Percentiles rank a stretch among this genome's conserved stretches.
Evolutionary conservation across 2,329 filamentous ascomycete species (phyloP).

Genomic region (Ilyonectria mors-panacis): DNA sequence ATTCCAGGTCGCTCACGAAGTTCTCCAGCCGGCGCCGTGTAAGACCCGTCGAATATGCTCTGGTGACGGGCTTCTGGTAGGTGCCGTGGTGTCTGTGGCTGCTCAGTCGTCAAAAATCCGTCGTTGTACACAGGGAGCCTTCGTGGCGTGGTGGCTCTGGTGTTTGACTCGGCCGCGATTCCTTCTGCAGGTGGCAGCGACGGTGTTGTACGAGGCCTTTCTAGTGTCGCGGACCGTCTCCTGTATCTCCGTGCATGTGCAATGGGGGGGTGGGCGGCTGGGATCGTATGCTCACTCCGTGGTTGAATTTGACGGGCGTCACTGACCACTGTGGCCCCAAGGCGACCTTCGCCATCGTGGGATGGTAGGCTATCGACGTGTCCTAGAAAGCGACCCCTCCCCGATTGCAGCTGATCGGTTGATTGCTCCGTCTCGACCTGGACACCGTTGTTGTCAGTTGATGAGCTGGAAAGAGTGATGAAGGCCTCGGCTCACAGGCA

Average conservation of each 20-base stretch:
- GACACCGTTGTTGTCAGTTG: neutral
- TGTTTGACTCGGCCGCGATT: neutral
- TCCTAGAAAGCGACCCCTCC: neutral
- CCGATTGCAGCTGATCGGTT: neutral
- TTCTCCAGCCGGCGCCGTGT: constrained; percentile 38
- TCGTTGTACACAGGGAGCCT: constrained; percentile 44
- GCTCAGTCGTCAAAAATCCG: constrained; percentile 28
- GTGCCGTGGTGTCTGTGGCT: constrained; percentile 44
- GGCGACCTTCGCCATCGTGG: neutral
- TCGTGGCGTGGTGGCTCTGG: constrained; percentile 1
- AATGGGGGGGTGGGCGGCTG: neutral
- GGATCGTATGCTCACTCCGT: neutral
- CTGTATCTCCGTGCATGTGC: neutral
- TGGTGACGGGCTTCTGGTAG: constrained; percentile 45
- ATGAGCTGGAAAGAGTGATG: neutral
- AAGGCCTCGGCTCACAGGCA: neutral
- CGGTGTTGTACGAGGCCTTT: neutral
- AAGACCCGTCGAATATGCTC: constrained; percentile 41
- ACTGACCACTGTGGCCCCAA: no score
- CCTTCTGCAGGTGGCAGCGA: neutral
- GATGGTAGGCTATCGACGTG: neutral
- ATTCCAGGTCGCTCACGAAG: constrained; percentile 22
- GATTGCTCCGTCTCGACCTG: neutral
- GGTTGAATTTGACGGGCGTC: neutral
- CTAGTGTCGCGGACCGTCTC: neutral